Evolutionary conservation across 2,329 filamentous ascomycete genomes (phyloP).

Genomic region (Sphaceloma murrayae): DNA sequence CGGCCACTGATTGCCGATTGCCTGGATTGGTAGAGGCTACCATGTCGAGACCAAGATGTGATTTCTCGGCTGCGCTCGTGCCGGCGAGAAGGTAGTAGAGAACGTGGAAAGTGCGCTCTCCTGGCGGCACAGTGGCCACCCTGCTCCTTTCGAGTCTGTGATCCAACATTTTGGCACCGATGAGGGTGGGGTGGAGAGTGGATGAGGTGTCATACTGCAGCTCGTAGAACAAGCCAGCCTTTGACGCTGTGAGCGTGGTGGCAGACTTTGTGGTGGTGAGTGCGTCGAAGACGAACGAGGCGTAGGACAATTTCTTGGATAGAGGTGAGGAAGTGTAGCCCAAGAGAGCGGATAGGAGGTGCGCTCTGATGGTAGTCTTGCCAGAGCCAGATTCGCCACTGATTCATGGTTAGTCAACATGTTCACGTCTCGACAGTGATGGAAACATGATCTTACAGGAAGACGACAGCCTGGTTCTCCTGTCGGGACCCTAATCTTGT

Average conservation of each 20-base stretch:
- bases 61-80: conserved; percentile 80
- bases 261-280: conserved; percentile 95
- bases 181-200: conserved; percentile 71
- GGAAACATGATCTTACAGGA: conserved; percentile 62
- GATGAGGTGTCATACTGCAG: conserved; percentile 91
- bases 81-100: conserved; percentile 92
- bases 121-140: conserved; percentile 83
- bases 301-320: conserved; percentile 85
- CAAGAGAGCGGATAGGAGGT: conserved; percentile 75
- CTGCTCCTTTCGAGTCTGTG: conserved; percentile 87
- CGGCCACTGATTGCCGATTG: conserved; percentile 45
- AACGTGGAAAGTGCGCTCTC: conserved; percentile 92
- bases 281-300: conserved; percentile 90
- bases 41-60: conserved; percentile 62
- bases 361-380: conserved; percentile 88
- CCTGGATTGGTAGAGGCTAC: conserved; percentile 47
- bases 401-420: conserved; percentile 16
- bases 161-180: conserved; percentile 89
- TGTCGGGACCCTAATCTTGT: conserved; percentile 75
- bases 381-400: conserved; percentile 94
- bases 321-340: conserved; percentile 86
- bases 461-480: conserved; percentile 87
- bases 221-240: conserved; percentile 90
- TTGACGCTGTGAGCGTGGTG: conserved; percentile 90
- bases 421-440: neutral